These are phyloP conservation scores for Periconia sp. DNA, from an alignment of 2,329 filamentous ascomycete species.

Conservation along the genomic window DNA sequence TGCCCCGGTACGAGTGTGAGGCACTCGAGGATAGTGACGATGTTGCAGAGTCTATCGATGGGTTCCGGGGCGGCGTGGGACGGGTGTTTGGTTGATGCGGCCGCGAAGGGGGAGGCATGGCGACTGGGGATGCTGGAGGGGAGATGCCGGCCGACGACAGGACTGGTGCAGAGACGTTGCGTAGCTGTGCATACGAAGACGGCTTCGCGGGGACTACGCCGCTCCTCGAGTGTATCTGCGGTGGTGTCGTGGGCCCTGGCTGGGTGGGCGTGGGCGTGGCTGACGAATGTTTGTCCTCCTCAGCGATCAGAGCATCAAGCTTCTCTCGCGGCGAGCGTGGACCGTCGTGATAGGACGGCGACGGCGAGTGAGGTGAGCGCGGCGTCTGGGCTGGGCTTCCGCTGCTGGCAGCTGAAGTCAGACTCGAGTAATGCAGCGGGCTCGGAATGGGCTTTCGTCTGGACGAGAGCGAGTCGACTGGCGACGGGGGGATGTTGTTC, in stretches of 20 bases:
- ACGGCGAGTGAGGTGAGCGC: slow-evolving; percentile 14
- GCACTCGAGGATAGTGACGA: slow-evolving; percentile 61
- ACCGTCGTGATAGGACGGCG: slow-evolving; percentile 30
- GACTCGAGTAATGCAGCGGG: slow-evolving; percentile 28
- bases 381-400: slow-evolving; percentile 18
- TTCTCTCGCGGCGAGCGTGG: slow-evolving; percentile 47
- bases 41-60: slow-evolving; percentile 92
- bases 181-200: slow-evolving; percentile 40
- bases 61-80: slow-evolving; percentile 67
- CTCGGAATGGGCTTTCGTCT: slow-evolving; percentile 32
- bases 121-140: slow-evolving; percentile 41
- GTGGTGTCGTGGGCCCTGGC: slow-evolving; percentile 16
- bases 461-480: slow-evolving; percentile 17
- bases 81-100: slow-evolving; percentile 40
- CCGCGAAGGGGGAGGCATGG: slow-evolving; percentile 45
- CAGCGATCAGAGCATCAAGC: slow-evolving; percentile 46
- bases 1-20: slow-evolving; percentile 57
- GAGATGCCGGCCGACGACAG: slow-evolving; percentile 36
- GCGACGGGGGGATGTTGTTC: slow-evolving; percentile 20
- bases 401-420: slow-evolving; percentile 16
- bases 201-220: slow-evolving; percentile 26
- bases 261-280: slow-evolving; percentile 20
- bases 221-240: slow-evolving; percentile 15
- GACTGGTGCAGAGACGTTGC: slow-evolving; percentile 44
- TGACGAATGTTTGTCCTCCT: slow-evolving; percentile 29